Percentiles rank a stretch among this genome's conserved stretches.
These are phyloP conservation scores for Tricholomella constricta DNA, from an alignment of 768 basidiomycete genomes.

Conservation along the genomic window DNA sequence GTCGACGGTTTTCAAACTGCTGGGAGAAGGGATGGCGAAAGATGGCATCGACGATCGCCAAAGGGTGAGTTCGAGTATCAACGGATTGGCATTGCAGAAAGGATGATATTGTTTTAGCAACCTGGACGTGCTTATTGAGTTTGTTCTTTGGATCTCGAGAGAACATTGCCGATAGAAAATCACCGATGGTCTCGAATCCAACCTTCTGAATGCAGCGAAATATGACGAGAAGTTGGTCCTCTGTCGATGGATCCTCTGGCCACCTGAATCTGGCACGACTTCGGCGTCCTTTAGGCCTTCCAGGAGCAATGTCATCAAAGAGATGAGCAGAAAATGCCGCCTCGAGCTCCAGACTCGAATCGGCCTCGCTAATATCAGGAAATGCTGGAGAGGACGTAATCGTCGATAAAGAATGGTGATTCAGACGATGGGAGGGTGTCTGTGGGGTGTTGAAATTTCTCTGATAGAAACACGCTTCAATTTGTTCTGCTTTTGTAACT, in stretches of 20 bases:
- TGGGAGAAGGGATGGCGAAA: neutral
- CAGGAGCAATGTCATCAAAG: neutral
- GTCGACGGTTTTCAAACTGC: neutral
- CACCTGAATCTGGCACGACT: neutral
- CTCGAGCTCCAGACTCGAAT: too few relatives aligned
- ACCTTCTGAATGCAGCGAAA: constrained; percentile 2
- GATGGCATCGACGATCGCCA: constrained; percentile 1
- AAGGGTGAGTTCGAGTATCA: neutral
- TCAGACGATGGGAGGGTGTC: too few relatives aligned
- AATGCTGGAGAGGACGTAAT: too few relatives aligned
- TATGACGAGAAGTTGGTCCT: neutral
- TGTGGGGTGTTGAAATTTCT: too few relatives aligned
- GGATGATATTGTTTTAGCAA: neutral
- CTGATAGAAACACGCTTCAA: too few relatives aligned
- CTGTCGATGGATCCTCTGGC: neutral
- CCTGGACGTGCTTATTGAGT: neutral
- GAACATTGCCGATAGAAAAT: neutral
- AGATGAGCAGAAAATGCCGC: neutral
- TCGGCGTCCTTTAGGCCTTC: neutral
- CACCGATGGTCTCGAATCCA: neutral
- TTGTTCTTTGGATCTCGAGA: neutral
- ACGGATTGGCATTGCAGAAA: neutral
- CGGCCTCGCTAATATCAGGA: too few relatives aligned
- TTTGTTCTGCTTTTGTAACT: too few relatives aligned
- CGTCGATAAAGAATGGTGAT: too few relatives aligned